phyloP scores from a whole-genome alignment of 169 alveolate genomes.

The Plasmodium malariae region DNA sequence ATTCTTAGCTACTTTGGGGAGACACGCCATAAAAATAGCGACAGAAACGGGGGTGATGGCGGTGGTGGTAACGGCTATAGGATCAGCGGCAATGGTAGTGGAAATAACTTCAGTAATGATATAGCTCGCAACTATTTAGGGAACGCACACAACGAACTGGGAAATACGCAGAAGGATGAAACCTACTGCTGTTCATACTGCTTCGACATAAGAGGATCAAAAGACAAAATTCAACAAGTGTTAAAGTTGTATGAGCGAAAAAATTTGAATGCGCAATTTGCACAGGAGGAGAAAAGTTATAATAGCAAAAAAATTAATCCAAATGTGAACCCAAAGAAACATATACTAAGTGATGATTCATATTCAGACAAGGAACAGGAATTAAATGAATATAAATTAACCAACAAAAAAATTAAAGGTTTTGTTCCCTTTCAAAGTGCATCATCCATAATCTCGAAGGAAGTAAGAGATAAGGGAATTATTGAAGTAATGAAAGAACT shows the following conservation, averaged over 20 bases:
- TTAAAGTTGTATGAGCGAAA: constrained; percentile 18
- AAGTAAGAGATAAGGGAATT: constrained; percentile 45
- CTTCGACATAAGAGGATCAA: constrained; percentile 43
- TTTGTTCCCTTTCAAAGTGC: constrained; percentile 70
- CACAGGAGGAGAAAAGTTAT: neutral
- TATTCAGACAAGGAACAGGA: constrained; percentile 10
- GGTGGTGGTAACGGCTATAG: neutral
- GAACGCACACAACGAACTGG: too few species aligned
- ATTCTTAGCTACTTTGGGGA: constrained; percentile 61
- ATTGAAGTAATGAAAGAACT: constrained; percentile 71
- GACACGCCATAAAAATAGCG: too few species aligned
- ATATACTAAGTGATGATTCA: neutral
- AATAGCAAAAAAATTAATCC: neutral
- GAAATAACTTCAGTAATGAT: neutral
- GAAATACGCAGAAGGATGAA: constrained; percentile 1
- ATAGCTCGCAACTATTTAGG: neutral
- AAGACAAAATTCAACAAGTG: constrained; percentile 25
- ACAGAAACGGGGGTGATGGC: too few species aligned
- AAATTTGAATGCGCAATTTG: constrained; percentile 6
- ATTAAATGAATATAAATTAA: constrained; percentile 16
- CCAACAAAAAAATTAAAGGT: constrained; percentile 40
- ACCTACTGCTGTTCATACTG: constrained; percentile 59
- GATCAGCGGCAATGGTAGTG: neutral
- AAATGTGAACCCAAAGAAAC: constrained; percentile 1
- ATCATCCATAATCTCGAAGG: constrained; percentile 62